Evolutionary conservation across 169 alveolate species (phyloP).

Genomic region (Plasmodium malariae): DNA sequence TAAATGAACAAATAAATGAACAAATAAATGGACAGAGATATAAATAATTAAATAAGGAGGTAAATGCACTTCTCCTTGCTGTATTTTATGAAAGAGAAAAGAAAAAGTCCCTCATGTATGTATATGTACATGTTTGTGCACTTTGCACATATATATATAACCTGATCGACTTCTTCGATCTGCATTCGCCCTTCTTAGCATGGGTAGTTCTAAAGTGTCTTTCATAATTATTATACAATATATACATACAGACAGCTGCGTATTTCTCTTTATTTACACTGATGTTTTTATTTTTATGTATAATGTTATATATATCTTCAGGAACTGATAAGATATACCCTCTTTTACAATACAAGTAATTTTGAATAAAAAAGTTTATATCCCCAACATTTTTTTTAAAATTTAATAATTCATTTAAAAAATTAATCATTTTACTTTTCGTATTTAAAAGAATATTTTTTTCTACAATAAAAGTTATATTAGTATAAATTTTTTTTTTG

Average conservation of each 20-base stretch:
- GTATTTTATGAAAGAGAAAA: background rate
- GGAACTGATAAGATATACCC: slow-evolving; percentile 73
- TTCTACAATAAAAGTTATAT: slow-evolving; percentile 69
- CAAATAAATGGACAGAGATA: background rate
- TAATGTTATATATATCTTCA: slow-evolving; percentile 64
- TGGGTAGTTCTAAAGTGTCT: background rate
- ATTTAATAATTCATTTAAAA: slow-evolving; percentile 69
- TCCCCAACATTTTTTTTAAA: slow-evolving; percentile 65
- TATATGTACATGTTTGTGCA: no score
- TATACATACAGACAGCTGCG: slow-evolving; percentile 38
- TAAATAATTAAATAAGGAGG: background rate
- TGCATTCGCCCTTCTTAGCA: slow-evolving; percentile 34
- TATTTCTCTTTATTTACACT: slow-evolving; percentile 34
- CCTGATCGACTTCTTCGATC: slow-evolving; percentile 68
- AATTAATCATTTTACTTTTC: slow-evolving; percentile 10
- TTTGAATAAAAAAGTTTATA: slow-evolving; percentile 68
- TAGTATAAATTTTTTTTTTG: slow-evolving; percentile 19
- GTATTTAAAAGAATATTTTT: slow-evolving; percentile 25
- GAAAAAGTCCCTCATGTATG: background rate
- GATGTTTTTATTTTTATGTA: slow-evolving; percentile 60
- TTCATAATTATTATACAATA: slow-evolving; percentile 69
- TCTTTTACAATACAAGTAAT: slow-evolving; percentile 65
- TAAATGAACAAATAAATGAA: background rate
- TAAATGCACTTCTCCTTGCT: background rate
- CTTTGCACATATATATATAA: no score